phyloP scores from a whole-genome alignment of 768 basidiomycete genomes.

The Sporobolomyces roseus region DNA sequence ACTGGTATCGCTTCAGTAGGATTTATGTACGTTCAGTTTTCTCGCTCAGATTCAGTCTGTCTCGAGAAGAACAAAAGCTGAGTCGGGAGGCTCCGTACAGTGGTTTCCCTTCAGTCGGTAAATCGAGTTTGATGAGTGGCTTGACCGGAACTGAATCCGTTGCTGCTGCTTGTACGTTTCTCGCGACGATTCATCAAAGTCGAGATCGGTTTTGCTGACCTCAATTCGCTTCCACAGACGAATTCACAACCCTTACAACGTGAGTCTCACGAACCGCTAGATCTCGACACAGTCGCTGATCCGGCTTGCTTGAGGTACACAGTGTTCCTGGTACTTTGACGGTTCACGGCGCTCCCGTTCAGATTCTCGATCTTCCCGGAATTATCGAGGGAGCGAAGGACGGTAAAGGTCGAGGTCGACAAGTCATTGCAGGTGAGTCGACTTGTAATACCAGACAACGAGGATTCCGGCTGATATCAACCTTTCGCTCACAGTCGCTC shows the following conservation, averaged over 20 bases:
- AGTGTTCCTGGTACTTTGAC: slow-evolving; percentile 92
- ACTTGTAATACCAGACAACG: background rate
- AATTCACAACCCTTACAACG: slow-evolving; percentile 32
- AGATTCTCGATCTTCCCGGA: slow-evolving; percentile 66
- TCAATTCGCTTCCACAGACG: background rate
- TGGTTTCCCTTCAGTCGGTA: slow-evolving; percentile 82
- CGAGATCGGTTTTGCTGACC: background rate
- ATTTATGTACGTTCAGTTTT: slow-evolving; percentile 67
- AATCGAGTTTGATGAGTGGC: slow-evolving; percentile 78
- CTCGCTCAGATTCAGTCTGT: slow-evolving; percentile 16
- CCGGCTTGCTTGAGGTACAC: slow-evolving; percentile 44
- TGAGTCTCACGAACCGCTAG: background rate
- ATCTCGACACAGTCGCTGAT: background rate
- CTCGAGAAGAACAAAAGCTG: too few relatives aligned
- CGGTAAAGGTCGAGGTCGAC: slow-evolving; percentile 90
- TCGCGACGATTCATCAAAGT: slow-evolving; percentile 50
- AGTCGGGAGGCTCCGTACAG: background rate
- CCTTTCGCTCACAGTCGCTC: slow-evolving; percentile 62
- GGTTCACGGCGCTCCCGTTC: slow-evolving; percentile 93
- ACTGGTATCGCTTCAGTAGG: slow-evolving; percentile 79
- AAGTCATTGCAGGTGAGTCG: slow-evolving; percentile 57
- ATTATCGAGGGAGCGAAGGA: slow-evolving; percentile 98
- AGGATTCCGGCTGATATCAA: background rate
- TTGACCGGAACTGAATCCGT: slow-evolving; percentile 95
- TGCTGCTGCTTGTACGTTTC: slow-evolving; percentile 89